Percentiles rank a stretch among this genome's conserved stretches.
phyloP scores from a whole-genome alignment of 495 filamentous ascomycete genomes.

The Lophium mytilinum region DNA sequence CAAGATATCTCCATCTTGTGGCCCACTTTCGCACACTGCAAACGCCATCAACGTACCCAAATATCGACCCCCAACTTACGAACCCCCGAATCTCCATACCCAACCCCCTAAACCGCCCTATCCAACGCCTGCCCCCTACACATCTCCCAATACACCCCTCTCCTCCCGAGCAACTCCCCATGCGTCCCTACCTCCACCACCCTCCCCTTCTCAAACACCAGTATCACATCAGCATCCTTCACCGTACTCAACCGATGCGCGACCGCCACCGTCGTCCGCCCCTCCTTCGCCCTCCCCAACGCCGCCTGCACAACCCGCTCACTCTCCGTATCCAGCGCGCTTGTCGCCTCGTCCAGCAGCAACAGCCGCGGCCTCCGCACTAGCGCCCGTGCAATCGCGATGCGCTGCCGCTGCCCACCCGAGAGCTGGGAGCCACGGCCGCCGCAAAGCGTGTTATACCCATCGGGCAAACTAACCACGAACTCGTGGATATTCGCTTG shows the following conservation, averaged over 20 bases:
- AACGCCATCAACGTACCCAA: too few relatives aligned
- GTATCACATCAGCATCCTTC: conserved; percentile 33
- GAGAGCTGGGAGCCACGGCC: conserved; percentile 19
- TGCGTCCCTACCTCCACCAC: conserved; percentile 35
- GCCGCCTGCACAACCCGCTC: conserved; percentile 22
- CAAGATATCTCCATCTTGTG: too few relatives aligned
- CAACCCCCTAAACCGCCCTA: too few relatives aligned
- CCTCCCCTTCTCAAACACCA: conserved; percentile 33
- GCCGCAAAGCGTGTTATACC: conserved; percentile 27
- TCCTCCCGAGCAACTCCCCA: conserved; percentile 25
- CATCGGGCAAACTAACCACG: conserved; percentile 45
- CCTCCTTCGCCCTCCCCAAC: conserved; percentile 12
- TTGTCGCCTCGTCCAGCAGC: conserved; percentile 26
- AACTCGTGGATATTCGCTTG: conserved; percentile 54
- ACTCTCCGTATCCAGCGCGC: conserved; percentile 17
- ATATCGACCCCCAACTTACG: too few relatives aligned
- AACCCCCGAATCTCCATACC: too few relatives aligned
- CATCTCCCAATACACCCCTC: conserved; percentile 21
- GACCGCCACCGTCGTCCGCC: conserved; percentile 22
- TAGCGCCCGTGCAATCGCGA: conserved; percentile 24
- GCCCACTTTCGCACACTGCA: too few relatives aligned
- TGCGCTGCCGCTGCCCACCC: conserved; percentile 25
- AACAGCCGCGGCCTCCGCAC: conserved; percentile 23
- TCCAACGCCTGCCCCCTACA: neutral
- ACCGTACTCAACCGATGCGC: conserved; percentile 32